Base-by-base conservation (phyloP, 148 eudicot species). In the Rhododendron williamsianum region DNA sequence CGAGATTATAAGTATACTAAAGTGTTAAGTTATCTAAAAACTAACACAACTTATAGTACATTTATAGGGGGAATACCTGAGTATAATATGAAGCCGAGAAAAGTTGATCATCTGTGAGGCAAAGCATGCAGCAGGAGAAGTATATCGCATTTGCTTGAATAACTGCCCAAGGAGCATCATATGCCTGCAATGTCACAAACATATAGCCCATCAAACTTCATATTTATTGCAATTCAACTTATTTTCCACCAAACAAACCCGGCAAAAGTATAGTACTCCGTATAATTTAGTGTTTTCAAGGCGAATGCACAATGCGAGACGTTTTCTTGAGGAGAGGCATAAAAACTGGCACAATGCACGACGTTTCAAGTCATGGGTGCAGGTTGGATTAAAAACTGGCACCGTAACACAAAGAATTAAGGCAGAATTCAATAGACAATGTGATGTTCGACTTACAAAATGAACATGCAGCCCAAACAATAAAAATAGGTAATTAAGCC, bases 121-220 rank as follows among this genome's bases (percentile, higher is more conserved):
- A 92, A 84, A 97, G 95, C 87, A 97, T 84, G 89, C 98, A 89
- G 89, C 99, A 89, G 81, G 95, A 93, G 87, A 97, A 91, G 89
- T 95, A 94, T 81, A 97, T 90, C 18, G 98, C 96, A 86, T 97
- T 97, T 60, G 99, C 99, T 84, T 97, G 99, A 86, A 97, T 93
- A 76, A 92, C 92, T 46, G 99, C 98, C 99, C 99, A 97, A 86
- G 99, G 99, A 89, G 98, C 98, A 92, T 97, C 99, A 92, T 94
- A 95, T 76, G 98, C 99, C 99, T 97, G 93, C 89, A 88, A 65
- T 6, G 74, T 71, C 58, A 86, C 69, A 76, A 80, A 65, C 36
- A 27, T 27, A 77, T 25, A 45, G 65, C 35, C 51, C 18, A 33
- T 73, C 36, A 73, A 73, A 16, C n/a, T 16, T 18, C 78, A 33